Conservation (phyloP, 176 grass and related monocot species). For the Zizania latifolia region DNA sequence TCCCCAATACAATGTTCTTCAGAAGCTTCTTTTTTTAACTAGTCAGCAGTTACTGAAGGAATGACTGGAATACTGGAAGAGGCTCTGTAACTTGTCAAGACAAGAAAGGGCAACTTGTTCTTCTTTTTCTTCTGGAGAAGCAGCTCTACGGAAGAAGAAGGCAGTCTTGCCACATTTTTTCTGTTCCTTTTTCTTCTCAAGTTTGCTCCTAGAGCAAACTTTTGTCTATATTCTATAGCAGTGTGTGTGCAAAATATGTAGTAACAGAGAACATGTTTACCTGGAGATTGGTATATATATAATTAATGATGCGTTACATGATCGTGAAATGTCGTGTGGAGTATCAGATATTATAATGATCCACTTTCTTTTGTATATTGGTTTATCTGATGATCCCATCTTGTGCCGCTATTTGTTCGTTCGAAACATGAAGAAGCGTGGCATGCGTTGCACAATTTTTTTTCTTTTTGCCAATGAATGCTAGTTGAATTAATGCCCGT, state of each 20-base stretch:
- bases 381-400: background rate
- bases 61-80: background rate
- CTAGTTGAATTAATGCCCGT: constrained; percentile 2
- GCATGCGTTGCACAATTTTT: background rate
- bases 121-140: background rate
- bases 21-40: background rate
- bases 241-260: no score
- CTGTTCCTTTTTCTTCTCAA: background rate
- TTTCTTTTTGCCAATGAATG: background rate
- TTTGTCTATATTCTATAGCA: background rate
- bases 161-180: background rate
- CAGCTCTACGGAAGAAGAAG: constrained; percentile 3
- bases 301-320: background rate
- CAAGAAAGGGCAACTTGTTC: constrained; percentile 4
- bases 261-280: no score
- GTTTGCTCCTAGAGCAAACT: constrained; percentile 28
- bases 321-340: constrained; percentile 20
- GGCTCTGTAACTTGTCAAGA: constrained; percentile 28
- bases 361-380: background rate
- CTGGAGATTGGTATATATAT: no score
- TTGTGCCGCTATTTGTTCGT: background rate
- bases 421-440: constrained; percentile 1
- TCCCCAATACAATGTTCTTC: background rate
- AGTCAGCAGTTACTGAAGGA: constrained; percentile 14
- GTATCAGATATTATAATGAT: background rate